phyloP scores from a whole-genome alignment of 1,284 basidiomycete species.

The Ceratobasidium sp. region DNA sequence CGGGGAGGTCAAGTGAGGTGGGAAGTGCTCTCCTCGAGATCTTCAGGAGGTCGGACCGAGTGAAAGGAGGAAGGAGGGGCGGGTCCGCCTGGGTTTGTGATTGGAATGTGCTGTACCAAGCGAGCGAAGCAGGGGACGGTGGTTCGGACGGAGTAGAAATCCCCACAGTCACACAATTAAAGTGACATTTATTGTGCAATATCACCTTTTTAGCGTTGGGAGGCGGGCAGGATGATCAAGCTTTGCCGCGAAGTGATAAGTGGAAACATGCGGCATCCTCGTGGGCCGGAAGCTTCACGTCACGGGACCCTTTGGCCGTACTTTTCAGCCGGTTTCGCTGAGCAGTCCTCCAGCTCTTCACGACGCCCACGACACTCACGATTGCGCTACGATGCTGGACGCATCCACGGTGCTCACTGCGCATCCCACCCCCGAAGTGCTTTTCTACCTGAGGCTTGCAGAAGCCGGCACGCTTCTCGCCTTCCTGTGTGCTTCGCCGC shows the following conservation, averaged over 20 bases:
- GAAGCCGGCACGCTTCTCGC: constrained; percentile 18
- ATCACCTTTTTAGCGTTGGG: no score
- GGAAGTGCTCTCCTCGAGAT: no score
- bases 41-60: neutral
- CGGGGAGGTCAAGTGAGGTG: constrained; percentile 7
- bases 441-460: constrained; percentile 17
- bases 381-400: neutral
- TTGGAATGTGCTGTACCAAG: no score
- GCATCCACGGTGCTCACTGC: neutral
- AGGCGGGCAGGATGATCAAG: no score
- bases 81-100: no score
- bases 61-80: neutral
- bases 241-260: no score
- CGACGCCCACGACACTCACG: constrained; percentile 12
- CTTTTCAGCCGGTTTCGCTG: constrained; percentile 1
- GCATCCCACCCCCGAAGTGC: neutral
- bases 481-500: constrained; percentile 13
- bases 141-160: no score
- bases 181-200: no score
- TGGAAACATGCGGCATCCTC: constrained; percentile 6
- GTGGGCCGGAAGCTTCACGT: constrained; percentile 1
- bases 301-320: neutral
- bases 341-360: neutral
- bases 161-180: no score
- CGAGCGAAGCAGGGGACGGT: no score